Conservation (phyloP, 345 rosid genomes). For the Murraya paniculata region DNA sequence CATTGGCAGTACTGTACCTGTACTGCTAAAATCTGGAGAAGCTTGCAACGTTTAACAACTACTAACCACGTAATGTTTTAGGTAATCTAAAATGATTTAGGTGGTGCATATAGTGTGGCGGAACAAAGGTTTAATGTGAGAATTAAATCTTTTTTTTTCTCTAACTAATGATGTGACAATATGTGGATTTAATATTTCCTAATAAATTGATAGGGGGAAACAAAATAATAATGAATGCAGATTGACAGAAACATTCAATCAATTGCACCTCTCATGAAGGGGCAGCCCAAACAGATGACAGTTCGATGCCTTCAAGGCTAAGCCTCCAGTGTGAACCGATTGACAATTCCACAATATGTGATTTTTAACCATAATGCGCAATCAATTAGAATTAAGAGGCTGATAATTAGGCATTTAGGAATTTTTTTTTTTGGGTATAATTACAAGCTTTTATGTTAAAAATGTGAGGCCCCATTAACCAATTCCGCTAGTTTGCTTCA, state of each 20-base stretch:
- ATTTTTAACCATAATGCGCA: no score
- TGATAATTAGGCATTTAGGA: not conserved
- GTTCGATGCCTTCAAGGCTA: not conserved
- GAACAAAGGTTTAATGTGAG: no score
- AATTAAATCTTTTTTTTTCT: no score
- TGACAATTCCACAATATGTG: not conserved
- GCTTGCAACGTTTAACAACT: not conserved
- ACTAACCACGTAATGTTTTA: not conserved
- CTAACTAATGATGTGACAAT: not conserved
- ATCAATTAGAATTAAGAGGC: not conserved
- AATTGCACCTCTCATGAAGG: not conserved
- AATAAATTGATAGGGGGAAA: not conserved
- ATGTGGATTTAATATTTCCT: not conserved
- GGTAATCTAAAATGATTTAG: not conserved
- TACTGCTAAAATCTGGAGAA: no score
- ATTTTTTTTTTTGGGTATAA: not conserved
- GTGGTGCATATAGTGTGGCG: no score
- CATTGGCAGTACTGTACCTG: no score
- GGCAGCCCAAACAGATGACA: not conserved
- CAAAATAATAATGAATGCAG: not conserved
- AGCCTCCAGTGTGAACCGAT: conserved; percentile 3
- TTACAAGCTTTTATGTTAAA: not conserved
- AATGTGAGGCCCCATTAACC: not conserved
- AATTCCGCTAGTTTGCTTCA: not conserved
- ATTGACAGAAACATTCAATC: not conserved